Conservation (phyloP, 1,284 basidiomycete genomes). For the Trichosporon ovoides region DNA sequence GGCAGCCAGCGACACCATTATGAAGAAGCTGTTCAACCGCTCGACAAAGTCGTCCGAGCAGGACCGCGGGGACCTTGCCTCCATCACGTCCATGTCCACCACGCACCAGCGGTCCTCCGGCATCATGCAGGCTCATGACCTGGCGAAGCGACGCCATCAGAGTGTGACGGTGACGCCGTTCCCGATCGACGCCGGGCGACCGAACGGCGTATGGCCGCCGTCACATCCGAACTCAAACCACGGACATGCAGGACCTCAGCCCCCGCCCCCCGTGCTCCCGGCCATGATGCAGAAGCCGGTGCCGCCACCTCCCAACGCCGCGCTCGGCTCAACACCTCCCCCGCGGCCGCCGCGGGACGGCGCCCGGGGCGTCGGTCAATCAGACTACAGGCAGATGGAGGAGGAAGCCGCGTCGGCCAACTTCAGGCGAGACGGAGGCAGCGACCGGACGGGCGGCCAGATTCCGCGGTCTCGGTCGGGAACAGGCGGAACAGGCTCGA, state of each 20-base stretch:
- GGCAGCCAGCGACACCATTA: neutral
- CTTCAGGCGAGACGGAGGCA: conserved; percentile 6
- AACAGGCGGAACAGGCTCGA: conserved; percentile 2
- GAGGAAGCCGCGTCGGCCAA: conserved; percentile 8
- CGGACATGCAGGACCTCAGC: conserved; percentile 17
- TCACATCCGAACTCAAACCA: conserved; percentile 1
- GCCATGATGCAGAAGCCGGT: neutral
- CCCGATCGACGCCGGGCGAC: conserved; percentile 30
- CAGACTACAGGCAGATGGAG: conserved; percentile 10
- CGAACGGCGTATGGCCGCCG: conserved; percentile 14
- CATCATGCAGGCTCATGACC: neutral
- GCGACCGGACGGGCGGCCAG: neutral
- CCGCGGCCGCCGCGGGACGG: conserved; percentile 5
- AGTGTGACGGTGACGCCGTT: conserved; percentile 35
- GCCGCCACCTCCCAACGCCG: neutral
- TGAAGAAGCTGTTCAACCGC: conserved; percentile 5
- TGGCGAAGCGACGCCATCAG: conserved; percentile 11
- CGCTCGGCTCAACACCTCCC: neutral
- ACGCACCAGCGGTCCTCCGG: neutral
- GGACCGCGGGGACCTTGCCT: neutral
- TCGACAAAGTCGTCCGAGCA: conserved; percentile 1
- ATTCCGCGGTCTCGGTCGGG: conserved; percentile 6
- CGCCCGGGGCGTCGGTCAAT: neutral
- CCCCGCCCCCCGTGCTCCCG: conserved; percentile 4
- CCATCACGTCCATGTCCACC: neutral